Percentiles rank a stretch among this genome's conserved stretches.
Conservation (phyloP, 148 eudicot genomes). For the Chenopodium suecicum region DNA sequence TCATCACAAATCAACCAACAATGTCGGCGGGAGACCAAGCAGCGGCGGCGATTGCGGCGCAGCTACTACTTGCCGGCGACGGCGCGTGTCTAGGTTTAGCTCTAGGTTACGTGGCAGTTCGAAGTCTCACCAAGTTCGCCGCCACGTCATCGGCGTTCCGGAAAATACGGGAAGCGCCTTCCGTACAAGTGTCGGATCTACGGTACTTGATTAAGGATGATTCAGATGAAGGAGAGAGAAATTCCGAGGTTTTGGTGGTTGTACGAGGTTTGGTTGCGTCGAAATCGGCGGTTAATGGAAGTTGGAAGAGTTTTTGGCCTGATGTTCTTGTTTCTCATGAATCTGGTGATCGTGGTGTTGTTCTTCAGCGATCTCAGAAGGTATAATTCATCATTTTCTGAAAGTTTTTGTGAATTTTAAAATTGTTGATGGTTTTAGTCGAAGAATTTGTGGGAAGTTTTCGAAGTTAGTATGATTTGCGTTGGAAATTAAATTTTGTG, state of each 20-base stretch:
- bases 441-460: too few species aligned
- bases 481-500: too few species aligned
- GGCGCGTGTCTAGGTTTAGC: conserved; percentile 73
- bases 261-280: conserved; percentile 69
- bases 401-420: not conserved
- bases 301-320: conserved; percentile 45
- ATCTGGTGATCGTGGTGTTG: conserved; percentile 61
- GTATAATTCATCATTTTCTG: conserved; percentile 26
- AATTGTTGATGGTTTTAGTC: not conserved
- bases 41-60: conserved; percentile 51
- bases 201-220: conserved; percentile 43
- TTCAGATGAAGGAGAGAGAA: conserved; percentile 27
- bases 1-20: not conserved
- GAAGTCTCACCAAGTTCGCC: conserved; percentile 47
- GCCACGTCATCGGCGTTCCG: conserved; percentile 61
- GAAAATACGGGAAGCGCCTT: conserved; percentile 58
- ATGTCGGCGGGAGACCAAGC: conserved; percentile 82
- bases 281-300: conserved; percentile 52
- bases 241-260: conserved; percentile 40
- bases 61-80: conserved; percentile 63
- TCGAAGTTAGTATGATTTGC: too few species aligned
- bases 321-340: conserved; percentile 47
- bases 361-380: conserved; percentile 62
- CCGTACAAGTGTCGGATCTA: conserved; percentile 62
- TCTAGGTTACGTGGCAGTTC: conserved; percentile 64